Evolutionary conservation across 1,284 basidiomycete genomes (phyloP).

Genomic region (Cryptococcus floricola): DNA sequence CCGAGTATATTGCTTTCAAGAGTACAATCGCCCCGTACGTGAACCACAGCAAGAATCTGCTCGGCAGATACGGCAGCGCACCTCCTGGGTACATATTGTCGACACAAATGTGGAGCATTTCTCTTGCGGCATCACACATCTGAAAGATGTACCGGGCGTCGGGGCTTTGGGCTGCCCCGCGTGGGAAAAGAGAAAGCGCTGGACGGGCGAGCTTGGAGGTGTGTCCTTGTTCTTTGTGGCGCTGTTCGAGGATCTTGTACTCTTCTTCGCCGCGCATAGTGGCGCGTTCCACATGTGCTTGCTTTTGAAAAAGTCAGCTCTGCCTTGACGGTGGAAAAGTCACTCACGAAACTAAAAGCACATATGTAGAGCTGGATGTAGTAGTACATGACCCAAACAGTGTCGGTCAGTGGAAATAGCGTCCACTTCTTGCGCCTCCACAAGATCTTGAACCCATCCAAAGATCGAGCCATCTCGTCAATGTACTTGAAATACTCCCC

Average conservation of each 20-base stretch:
- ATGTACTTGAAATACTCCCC: constrained; percentile 48
- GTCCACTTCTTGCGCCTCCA: constrained; percentile 45
- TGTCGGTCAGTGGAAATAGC: constrained; percentile 37
- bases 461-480: constrained; percentile 43
- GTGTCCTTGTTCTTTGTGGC: constrained; percentile 13
- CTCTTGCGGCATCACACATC: constrained; percentile 44
- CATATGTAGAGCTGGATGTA: constrained; percentile 46
- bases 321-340: neutral
- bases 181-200: constrained; percentile 40
- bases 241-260: constrained; percentile 16
- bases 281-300: constrained; percentile 49
- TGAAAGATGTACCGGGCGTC: constrained; percentile 48
- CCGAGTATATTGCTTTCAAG: constrained; percentile 47
- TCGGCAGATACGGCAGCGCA: constrained; percentile 45
- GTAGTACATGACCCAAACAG: constrained; percentile 45
- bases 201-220: constrained; percentile 18
- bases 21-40: constrained; percentile 47
- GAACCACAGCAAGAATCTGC: constrained; percentile 47
- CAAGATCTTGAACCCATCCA: constrained; percentile 46
- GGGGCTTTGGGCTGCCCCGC: constrained; percentile 43
- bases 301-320: constrained; percentile 22
- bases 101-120: constrained; percentile 46
- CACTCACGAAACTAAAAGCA: constrained; percentile 48
- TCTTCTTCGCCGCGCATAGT: constrained; percentile 43
- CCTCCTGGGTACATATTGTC: constrained; percentile 44